Percentiles rank a stretch among this genome's conserved stretches.
These are phyloP conservation scores for Eimeria praecox DNA, from an alignment of 169 alveolate species.

Conservation along the genomic window DNA sequence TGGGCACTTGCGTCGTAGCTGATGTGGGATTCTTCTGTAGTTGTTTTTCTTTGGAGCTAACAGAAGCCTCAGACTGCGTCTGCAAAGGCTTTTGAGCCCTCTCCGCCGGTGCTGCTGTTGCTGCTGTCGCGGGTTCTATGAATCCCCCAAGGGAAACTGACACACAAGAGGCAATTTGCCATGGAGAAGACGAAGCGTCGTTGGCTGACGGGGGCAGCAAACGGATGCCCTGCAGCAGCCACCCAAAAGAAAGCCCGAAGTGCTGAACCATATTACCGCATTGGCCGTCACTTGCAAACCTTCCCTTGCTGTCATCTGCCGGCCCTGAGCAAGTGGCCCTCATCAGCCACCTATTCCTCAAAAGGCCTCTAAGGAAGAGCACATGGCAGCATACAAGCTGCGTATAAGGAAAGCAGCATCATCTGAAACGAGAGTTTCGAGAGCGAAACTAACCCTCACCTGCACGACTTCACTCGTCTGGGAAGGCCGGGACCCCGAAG, in stretches of 20 bases:
- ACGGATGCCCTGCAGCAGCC: conserved; percentile 43
- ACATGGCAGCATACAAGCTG: neutral
- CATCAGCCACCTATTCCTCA: neutral
- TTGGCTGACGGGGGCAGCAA: conserved; percentile 43
- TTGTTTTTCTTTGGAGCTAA: neutral
- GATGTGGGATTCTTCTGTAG: neutral
- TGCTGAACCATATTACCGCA: neutral
- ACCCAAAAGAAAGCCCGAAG: neutral
- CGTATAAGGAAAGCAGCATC: neutral
- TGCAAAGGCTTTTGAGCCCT: neutral
- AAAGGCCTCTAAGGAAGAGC: neutral
- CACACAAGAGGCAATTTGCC: conserved; percentile 57
- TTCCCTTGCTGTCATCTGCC: neutral
- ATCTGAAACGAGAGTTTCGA: neutral
- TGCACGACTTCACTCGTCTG: neutral
- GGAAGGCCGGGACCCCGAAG: neutral
- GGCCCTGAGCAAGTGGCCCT: neutral
- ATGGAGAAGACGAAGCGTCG: conserved; percentile 28
- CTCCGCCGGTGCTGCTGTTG: neutral
- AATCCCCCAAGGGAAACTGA: conserved; percentile 48
- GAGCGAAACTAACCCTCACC: neutral
- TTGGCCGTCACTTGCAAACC: neutral
- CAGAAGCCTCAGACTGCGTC: neutral
- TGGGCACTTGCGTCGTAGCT: neutral
- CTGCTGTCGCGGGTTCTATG: conserved; percentile 10